Evolutionary conservation across 768 basidiomycete species (phyloP).

Genomic region (Amanita thiersii): DNA sequence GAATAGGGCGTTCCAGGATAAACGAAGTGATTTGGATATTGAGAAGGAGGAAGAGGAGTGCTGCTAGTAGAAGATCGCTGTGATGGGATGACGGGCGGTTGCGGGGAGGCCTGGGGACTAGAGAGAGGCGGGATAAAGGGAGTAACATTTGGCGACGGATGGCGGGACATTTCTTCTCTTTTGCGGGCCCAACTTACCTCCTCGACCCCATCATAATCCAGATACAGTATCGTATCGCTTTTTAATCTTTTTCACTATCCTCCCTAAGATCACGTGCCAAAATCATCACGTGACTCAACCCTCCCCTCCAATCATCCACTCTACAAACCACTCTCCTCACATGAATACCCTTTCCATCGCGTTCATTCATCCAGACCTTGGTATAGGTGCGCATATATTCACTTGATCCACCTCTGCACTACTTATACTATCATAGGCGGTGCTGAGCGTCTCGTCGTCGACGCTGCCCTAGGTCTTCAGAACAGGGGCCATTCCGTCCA

Average conservation of each 20-base stretch:
- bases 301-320: not conserved
- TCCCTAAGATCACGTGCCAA: too few relatives aligned
- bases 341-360: constrained; percentile 33
- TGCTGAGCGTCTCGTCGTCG: constrained; percentile 91
- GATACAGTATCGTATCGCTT: too few relatives aligned
- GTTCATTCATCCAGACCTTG: constrained; percentile 91
- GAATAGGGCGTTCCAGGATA: constrained; percentile 13
- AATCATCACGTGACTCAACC: not conserved
- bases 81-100: constrained; percentile 21
- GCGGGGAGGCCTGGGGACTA: constrained; percentile 25
- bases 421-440: constrained; percentile 53
- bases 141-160: constrained; percentile 14
- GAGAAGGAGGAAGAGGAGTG: constrained; percentile 23
- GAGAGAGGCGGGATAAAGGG: constrained; percentile 33
- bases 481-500: constrained; percentile 76
- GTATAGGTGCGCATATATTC: constrained; percentile 57
- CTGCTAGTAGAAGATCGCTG: constrained; percentile 16
- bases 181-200: not conserved
- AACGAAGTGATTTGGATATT: too few relatives aligned
- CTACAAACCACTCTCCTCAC: not conserved
- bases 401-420: constrained; percentile 10
- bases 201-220: not conserved
- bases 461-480: constrained; percentile 88
- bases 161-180: constrained; percentile 7
- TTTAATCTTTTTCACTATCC: too few relatives aligned